Percentiles rank a stretch among this genome's conserved stretches.
Conservation (phyloP, 495 filamentous ascomycete genomes). For the Wilcoxina mikolae region DNA sequence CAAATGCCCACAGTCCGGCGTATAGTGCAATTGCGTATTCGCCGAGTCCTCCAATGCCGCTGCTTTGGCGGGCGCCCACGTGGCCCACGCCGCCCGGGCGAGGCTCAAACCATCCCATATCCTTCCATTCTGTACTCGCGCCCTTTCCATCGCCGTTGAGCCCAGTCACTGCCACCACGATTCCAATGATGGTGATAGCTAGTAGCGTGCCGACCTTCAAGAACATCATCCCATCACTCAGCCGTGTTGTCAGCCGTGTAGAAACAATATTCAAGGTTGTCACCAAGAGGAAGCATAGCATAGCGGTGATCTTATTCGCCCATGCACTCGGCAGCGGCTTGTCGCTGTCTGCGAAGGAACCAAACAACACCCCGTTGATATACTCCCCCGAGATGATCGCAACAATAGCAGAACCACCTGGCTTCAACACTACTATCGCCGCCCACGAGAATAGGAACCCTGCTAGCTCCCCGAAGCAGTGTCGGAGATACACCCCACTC, state of each 20-base stretch:
- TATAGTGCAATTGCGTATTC: conserved; percentile 59
- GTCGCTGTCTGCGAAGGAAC: conserved; percentile 58
- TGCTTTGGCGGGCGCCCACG: conserved; percentile 2
- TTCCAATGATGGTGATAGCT: conserved; percentile 72
- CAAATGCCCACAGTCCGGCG: conserved; percentile 92
- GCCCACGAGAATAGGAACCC: conserved; percentile 95
- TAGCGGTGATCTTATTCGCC: conserved; percentile 80
- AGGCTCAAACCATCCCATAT: conserved; percentile 71
- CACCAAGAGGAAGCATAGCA: conserved; percentile 58
- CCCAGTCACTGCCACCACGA: conserved; percentile 80
- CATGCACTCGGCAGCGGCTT: conserved; percentile 49
- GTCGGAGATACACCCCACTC: conserved; percentile 78
- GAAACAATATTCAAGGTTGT: conserved; percentile 80
- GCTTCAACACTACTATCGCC: conserved; percentile 84
- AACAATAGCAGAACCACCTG: conserved; percentile 84
- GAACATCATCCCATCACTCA: conserved; percentile 88
- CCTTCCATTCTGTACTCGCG: conserved; percentile 78
- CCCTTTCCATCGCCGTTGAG: conserved; percentile 52
- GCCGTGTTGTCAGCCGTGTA: conserved; percentile 67
- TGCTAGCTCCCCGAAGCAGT: conserved; percentile 85
- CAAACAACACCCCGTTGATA: conserved; percentile 52
- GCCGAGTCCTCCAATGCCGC: conserved; percentile 17
- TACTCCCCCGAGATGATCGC: conserved; percentile 98
- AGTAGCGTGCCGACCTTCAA: conserved; percentile 85
- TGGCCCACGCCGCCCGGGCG: conserved; percentile 5